These are phyloP conservation scores for Pseudoneurospora amorphoporcata DNA, from an alignment of 495 filamentous ascomycete genomes.

Conservation along the genomic window DNA sequence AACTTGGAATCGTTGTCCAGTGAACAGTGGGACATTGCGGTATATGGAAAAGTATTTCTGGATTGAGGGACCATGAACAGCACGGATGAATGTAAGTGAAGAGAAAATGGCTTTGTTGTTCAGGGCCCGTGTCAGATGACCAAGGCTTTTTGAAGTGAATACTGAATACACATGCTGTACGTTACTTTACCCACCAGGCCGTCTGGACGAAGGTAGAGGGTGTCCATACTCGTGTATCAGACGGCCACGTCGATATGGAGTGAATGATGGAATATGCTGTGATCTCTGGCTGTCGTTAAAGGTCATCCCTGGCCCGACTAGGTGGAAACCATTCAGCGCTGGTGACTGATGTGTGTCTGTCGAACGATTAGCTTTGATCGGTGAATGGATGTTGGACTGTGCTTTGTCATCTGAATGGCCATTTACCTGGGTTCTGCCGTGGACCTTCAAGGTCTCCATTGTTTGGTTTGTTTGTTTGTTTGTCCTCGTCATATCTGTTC, in stretches of 20 bases:
- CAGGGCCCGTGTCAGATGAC: not conserved
- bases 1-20: not conserved
- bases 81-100: not conserved
- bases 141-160: not conserved
- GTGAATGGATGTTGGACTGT: not conserved
- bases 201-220: not conserved
- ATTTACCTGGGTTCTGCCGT: not conserved
- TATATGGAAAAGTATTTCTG: not conserved
- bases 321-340: not conserved
- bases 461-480: not conserved
- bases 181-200: too few species aligned
- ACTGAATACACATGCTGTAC: not conserved
- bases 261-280: not conserved
- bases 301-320: not conserved
- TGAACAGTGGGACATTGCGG: not conserved
- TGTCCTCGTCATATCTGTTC: not conserved
- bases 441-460: not conserved
- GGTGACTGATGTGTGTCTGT: not conserved
- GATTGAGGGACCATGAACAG: not conserved
- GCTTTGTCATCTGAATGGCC: not conserved
- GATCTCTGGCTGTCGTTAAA: not conserved
- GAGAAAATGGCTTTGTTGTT: not conserved
- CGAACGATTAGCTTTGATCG: not conserved
- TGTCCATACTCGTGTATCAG: not conserved
- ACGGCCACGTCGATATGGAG: not conserved